Evolutionary conservation across 768 basidiomycete species (phyloP).

Genomic region (Pleurotus salmoneostramineus): DNA sequence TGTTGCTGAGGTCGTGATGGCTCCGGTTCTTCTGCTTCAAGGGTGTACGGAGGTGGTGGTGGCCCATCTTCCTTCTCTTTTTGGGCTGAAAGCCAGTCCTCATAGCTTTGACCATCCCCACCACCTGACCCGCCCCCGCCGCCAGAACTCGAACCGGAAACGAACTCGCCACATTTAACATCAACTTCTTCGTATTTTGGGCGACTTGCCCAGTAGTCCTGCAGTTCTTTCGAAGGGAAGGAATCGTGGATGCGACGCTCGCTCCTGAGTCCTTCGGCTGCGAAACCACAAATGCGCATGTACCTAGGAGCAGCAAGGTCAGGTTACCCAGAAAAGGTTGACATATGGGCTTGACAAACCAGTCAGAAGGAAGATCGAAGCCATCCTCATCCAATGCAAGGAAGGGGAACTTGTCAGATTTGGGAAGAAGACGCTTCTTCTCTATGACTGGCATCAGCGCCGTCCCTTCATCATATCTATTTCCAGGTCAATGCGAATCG

Average conservation of each 20-base stretch:
- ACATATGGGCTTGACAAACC: conserved; percentile 40
- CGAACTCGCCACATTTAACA: conserved; percentile 22
- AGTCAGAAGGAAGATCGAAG: conserved; percentile 73
- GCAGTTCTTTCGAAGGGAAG: conserved; percentile 66
- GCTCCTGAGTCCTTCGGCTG: conserved; percentile 61
- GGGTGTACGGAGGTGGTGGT: conserved; percentile 69
- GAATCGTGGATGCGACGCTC: conserved; percentile 60
- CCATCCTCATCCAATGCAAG: conserved; percentile 79
- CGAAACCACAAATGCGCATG: conserved; percentile 75
- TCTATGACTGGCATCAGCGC: conserved; percentile 73
- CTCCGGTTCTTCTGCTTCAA: conserved; percentile 38
- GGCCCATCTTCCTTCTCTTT: conserved; percentile 43
- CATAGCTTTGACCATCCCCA: conserved; percentile 30
- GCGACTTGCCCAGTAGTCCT: conserved; percentile 69
- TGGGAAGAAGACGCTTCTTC: conserved; percentile 54
- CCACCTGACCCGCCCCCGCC: conserved; percentile 11
- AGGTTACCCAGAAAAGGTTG: background rate
- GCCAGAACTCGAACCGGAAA: conserved; percentile 10
- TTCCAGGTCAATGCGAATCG: background rate
- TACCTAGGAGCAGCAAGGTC: conserved; percentile 51
- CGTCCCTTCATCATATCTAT: conserved; percentile 82
- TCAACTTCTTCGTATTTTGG: conserved; percentile 51
- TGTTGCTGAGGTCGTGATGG: background rate
- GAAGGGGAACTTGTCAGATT: conserved; percentile 54
- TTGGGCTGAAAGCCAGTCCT: conserved; percentile 45